Evolutionary conservation across 2,329 filamentous ascomycete species (phyloP), one percentile per base, ranked within the genome.

Genomic region (Intubia oerlemansii): DNA sequence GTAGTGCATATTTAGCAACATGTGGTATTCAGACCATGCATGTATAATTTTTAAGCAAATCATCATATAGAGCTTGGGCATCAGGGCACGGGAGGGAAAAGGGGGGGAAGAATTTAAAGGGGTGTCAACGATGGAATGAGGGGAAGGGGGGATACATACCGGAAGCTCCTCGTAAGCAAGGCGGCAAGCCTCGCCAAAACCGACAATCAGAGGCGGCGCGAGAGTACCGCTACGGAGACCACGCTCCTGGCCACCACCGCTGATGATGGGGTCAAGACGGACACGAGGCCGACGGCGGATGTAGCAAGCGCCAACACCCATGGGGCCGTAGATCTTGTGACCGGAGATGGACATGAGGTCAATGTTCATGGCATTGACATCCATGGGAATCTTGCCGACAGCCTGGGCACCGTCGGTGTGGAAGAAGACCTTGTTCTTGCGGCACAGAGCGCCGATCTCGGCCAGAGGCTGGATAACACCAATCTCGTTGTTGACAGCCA

Each of bases 401-500:
- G 88, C 88, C 56, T 98, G 88, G 1, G 88, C 88, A 29, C 65
- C 88, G 50, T 98, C 88, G 15, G 82, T 91, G 55, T 98, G 88
- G 67, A 98, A 98, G 54, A 93, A 98, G 25, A 93, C 62, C 59
- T 93, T 93, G 52, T 80, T 88, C 31, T 70, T 65, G 28, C 88
- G 71, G 52, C 88, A 98, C 10, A 98, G 59, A 52, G 75, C 77
- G 44, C 88, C 88, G 47, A 98, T 98, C 54, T 92, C 70, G 42
- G 81, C 78, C 33, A 98, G 55, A 1, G 88, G 88, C 52, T 98
- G 88, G 33, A 98, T 90, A n/a, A 98, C 88, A 45, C 88, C 88
- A 43, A 98, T 95, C 54, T 98, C 88, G 51, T 98, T 98, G 60
- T 98, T 98, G 44, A 98, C 88, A 1, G 88, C 73, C 88, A 98